A percentile compares a stretch with the other conserved stretches of the same genome.
These are phyloP conservation scores for Colletotrichum orbiculare DNA, from an alignment of 2,329 filamentous ascomycete species.

Conservation along the genomic window DNA sequence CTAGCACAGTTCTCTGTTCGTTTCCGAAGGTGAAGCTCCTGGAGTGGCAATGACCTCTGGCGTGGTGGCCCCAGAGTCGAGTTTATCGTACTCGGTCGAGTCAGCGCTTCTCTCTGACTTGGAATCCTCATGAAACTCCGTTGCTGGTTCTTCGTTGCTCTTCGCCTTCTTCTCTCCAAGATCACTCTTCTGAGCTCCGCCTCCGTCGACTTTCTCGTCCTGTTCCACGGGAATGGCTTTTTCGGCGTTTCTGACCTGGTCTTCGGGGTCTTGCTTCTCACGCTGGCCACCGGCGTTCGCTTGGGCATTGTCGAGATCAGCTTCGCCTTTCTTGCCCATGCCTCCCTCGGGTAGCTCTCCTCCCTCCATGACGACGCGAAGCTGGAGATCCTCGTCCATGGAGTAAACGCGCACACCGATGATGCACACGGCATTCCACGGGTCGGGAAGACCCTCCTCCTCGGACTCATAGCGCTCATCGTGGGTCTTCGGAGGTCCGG, in stretches of 20 bases:
- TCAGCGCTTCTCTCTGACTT: slow-evolving; percentile 35
- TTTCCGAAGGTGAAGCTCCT: slow-evolving; percentile 44
- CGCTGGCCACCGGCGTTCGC: slow-evolving; percentile 64
- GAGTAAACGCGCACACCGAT: slow-evolving; percentile 71
- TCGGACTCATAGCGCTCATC: slow-evolving; percentile 61
- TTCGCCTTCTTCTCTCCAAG: not conserved
- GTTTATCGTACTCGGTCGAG: slow-evolving; percentile 36
- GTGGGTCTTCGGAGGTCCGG: slow-evolving; percentile 45
- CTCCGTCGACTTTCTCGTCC: not conserved
- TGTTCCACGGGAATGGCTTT: not conserved
- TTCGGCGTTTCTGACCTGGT: slow-evolving; percentile 33
- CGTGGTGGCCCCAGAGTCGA: slow-evolving; percentile 35
- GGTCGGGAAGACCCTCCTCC: slow-evolving; percentile 66
- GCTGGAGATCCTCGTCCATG: slow-evolving; percentile 64
- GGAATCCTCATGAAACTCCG: slow-evolving; percentile 33
- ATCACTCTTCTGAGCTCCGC: not conserved
- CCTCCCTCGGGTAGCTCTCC: slow-evolving; percentile 64
- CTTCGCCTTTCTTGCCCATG: slow-evolving; percentile 67
- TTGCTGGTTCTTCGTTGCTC: not conserved
- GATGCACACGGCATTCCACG: slow-evolving; percentile 73
- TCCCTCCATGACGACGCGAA: slow-evolving; percentile 67
- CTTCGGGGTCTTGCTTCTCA: slow-evolving; percentile 40
- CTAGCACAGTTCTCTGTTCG: slow-evolving; percentile 40
- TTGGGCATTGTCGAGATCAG: slow-evolving; percentile 67
- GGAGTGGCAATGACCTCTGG: slow-evolving; percentile 42